These are phyloP conservation scores for Nigrograna mackinnonii DNA, from an alignment of 2,329 filamentous ascomycete genomes.

Conservation along the genomic window DNA sequence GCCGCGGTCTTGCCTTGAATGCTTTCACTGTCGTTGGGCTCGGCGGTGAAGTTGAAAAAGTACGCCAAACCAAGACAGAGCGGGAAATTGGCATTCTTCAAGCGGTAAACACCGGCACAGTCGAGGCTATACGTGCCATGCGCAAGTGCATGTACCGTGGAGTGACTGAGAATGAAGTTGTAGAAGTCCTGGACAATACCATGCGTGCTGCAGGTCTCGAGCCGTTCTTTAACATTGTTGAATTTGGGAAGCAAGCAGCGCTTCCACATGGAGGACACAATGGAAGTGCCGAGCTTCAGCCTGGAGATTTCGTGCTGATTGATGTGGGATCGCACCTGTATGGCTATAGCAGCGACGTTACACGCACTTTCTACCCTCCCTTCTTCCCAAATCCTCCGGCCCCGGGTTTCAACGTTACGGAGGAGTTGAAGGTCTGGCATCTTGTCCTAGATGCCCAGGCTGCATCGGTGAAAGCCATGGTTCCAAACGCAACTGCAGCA, in stretches of 20 bases:
- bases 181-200: constrained; percentile 58
- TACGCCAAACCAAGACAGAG: constrained; percentile 61
- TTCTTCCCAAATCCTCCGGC: constrained; percentile 21
- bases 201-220: constrained; percentile 58
- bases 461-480: constrained; percentile 56
- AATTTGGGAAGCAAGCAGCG: constrained; percentile 62
- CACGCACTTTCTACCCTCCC: constrained; percentile 60
- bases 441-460: constrained; percentile 66
- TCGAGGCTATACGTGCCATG: constrained; percentile 64
- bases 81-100: constrained; percentile 61
- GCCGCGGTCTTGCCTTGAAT: constrained; percentile 56
- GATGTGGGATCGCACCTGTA: constrained; percentile 65
- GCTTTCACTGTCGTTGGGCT: constrained; percentile 63
- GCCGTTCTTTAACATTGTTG: constrained; percentile 66
- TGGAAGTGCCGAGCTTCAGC: constrained; percentile 53
- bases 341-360: constrained; percentile 67
- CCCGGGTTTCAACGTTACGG: constrained; percentile 25
- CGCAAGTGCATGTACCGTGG: constrained; percentile 58
- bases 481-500: constrained; percentile 58
- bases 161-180: constrained; percentile 63
- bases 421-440: constrained; percentile 63
- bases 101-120: constrained; percentile 67
- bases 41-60: constrained; percentile 58
- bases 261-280: constrained; percentile 59
- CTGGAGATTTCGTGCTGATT: constrained; percentile 63